Conservation (phyloP, 139 green algal species). For the Closterium sp. region DNA sequence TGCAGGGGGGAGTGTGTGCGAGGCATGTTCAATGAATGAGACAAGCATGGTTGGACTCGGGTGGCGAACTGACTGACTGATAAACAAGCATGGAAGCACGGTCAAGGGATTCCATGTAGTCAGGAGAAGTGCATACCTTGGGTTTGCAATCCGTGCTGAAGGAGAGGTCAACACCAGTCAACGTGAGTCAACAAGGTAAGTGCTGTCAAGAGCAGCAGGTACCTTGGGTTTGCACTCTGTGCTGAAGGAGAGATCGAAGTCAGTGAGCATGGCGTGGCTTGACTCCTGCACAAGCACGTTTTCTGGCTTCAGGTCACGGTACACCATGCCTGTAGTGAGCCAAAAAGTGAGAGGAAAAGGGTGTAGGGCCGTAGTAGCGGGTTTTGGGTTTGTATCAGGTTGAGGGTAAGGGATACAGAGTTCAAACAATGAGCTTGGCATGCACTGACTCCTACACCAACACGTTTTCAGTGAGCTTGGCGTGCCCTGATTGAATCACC, state of each 20-base stretch:
- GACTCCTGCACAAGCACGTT: slow-evolving; percentile 89
- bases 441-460: too few species aligned
- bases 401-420: too few species aligned
- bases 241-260: slow-evolving; percentile 87
- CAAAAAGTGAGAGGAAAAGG: too few species aligned
- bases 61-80: too few species aligned
- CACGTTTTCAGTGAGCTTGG: too few species aligned
- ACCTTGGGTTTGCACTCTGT: slow-evolving; percentile 25
- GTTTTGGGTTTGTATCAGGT: too few species aligned
- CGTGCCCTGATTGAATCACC: too few species aligned
- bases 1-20: neutral
- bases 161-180: slow-evolving; percentile 88
- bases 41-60: too few species aligned
- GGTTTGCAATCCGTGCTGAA: slow-evolving; percentile 24
- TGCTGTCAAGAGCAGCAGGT: neutral
- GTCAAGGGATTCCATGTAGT: neutral
- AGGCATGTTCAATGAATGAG: neutral
- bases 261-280: slow-evolving; percentile 93
- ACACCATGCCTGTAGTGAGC: slow-evolving; percentile 73
- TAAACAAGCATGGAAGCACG: neutral
- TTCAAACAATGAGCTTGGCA: too few species aligned
- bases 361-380: too few species aligned
- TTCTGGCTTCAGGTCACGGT: slow-evolving; percentile 98
- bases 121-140: too few species aligned
- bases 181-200: neutral